phyloP scores from a whole-genome alignment of 345 rosid genomes.

The Hibiscus trionum region DNA sequence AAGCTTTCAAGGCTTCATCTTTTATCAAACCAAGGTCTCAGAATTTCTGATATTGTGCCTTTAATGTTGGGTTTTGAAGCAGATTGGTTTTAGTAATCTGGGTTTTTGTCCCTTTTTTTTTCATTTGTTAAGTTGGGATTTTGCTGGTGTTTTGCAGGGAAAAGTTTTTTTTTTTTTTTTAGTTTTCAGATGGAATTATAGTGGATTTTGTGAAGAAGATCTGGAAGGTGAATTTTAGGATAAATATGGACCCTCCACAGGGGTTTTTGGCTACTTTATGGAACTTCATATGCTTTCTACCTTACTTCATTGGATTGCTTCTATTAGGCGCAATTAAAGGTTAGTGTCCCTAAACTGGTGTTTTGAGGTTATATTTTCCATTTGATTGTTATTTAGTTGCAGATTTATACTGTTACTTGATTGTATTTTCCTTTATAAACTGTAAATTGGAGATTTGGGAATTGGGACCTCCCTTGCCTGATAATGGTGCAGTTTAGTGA shows the following conservation, averaged over 20 bases:
- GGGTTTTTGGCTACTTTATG: conserved; percentile 61
- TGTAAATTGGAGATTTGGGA: neutral
- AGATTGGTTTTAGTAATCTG: conserved; percentile 4
- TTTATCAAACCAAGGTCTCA: neutral
- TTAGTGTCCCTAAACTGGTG: conserved; percentile 4
- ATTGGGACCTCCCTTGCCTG: neutral
- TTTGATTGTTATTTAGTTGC: neutral
- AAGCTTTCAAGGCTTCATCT: neutral
- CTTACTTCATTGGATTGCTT: conserved; percentile 74
- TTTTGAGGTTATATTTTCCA: neutral
- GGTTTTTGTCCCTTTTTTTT: neutral
- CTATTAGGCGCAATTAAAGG: conserved; percentile 78
- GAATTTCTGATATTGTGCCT: neutral
- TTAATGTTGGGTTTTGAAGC: neutral
- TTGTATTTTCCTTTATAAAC: neutral
- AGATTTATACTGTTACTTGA: neutral
- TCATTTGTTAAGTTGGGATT: neutral
- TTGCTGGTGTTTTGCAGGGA: conserved; percentile 8
- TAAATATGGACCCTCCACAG: conserved; percentile 70
- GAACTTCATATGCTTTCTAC: conserved; percentile 68
- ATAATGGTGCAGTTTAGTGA: neutral
- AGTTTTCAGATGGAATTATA: conserved; percentile 24
- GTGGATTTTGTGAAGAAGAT: conserved; percentile 26
- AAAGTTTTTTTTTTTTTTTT: neutral
- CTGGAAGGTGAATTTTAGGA: conserved; percentile 12